phyloP scores from a whole-genome alignment of 2,329 filamentous ascomycete genomes.

The Xylariales sp. region DNA sequence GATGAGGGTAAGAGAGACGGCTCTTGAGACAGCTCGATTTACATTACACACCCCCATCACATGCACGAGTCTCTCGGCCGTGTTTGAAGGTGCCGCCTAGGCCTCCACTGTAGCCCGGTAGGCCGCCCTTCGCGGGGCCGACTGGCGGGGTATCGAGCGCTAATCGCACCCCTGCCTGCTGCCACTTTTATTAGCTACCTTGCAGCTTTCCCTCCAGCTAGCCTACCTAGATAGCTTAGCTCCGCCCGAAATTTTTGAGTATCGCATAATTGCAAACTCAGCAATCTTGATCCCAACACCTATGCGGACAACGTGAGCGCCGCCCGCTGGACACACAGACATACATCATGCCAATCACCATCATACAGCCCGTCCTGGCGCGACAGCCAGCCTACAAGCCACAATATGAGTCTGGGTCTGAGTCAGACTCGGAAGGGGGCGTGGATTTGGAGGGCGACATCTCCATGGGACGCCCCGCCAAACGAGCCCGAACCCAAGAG shows the following conservation, averaged over 20 bases:
- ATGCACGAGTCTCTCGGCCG: not conserved
- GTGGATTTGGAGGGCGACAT: constrained; percentile 40
- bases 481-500: constrained; percentile 29
- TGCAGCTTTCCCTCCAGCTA: not conserved
- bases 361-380: constrained; percentile 21
- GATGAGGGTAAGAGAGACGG: too few species aligned
- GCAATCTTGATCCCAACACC: too few species aligned
- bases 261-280: not conserved
- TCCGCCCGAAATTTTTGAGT: not conserved
- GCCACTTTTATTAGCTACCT: not conserved
- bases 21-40: not conserved
- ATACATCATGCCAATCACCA: constrained; percentile 27
- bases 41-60: not conserved
- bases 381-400: constrained; percentile 4
- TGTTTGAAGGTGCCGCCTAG: not conserved
- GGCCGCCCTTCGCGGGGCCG: not conserved
- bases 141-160: constrained; percentile 2
- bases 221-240: too few species aligned
- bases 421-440: constrained; percentile 40
- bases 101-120: constrained; percentile 3
- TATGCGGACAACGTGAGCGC: too few species aligned
- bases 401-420: constrained; percentile 11
- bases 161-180: not conserved
- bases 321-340: not conserved
- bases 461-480: constrained; percentile 35